Conservation (phyloP, 2,329 filamentous ascomycete species). For the Ascochyta lentis region DNA sequence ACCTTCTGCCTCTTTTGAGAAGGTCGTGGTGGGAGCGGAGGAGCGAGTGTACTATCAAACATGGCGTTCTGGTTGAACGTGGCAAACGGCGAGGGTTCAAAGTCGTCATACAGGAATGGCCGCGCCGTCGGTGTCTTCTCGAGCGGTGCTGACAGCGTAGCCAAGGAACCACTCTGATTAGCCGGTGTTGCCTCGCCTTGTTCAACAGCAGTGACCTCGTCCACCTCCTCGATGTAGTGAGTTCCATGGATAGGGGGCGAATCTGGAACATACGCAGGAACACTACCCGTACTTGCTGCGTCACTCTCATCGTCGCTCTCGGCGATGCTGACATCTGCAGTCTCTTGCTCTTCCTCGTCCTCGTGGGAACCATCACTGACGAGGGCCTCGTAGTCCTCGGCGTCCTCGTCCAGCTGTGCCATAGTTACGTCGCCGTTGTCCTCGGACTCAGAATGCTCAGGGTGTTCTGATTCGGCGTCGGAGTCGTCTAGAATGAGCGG, state of each 20-base stretch:
- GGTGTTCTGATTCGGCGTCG: constrained; percentile 31
- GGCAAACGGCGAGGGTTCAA: not conserved
- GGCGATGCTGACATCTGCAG: not conserved
- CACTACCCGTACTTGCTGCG: not conserved
- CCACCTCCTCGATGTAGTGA: not conserved
- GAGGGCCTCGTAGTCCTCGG: not conserved
- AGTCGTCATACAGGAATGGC: not conserved
- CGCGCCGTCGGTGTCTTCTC: not conserved
- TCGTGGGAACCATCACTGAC: not conserved
- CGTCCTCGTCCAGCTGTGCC: not conserved
- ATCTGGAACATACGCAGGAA: not conserved
- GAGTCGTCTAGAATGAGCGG: constrained; percentile 42
- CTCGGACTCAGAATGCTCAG: constrained; percentile 10
- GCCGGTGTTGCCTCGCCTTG: not conserved
- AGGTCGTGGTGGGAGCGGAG: constrained; percentile 27
- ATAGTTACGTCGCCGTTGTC: not conserved
- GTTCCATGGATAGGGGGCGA: not conserved
- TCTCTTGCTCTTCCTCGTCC: constrained; percentile 1
- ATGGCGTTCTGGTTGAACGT: not conserved
- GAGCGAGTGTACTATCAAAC: constrained; percentile 2
- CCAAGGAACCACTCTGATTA: not conserved
- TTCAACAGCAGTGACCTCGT: not conserved
- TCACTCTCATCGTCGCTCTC: constrained; percentile 8
- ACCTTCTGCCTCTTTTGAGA: constrained; percentile 13
- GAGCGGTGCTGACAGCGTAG: not conserved